phyloP scores from a whole-genome alignment of 2,329 filamentous ascomycete species.

The Lasiodiplodia gonubiensis region DNA sequence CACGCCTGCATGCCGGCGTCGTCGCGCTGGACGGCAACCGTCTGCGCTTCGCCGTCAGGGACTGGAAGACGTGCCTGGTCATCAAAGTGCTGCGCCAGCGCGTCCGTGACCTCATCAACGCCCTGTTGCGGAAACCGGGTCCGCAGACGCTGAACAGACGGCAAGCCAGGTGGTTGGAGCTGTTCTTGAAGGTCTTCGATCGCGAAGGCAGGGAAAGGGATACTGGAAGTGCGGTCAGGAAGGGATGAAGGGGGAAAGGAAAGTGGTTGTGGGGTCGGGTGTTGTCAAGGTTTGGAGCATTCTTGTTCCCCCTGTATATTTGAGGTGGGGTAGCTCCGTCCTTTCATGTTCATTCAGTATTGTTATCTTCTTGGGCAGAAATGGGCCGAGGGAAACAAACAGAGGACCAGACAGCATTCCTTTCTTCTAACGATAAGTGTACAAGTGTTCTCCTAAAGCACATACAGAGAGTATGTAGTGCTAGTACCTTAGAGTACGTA shows the following conservation, averaged over 20 bases:
- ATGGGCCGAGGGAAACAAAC: not conserved
- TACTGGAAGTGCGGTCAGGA: slow-evolving; percentile 3
- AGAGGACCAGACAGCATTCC: not conserved
- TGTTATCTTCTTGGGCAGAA: too few species aligned
- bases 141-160: slow-evolving; percentile 44
- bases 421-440: not conserved
- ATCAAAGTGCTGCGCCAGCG: slow-evolving; percentile 78
- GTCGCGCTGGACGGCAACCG: slow-evolving; percentile 87
- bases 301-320: too few species aligned
- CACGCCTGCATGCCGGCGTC: slow-evolving; percentile 88
- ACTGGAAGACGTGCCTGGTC: slow-evolving; percentile 92
- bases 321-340: too few species aligned
- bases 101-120: slow-evolving; percentile 75
- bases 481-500: not conserved
- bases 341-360: too few species aligned
- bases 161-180: slow-evolving; percentile 51
- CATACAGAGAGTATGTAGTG: not conserved
- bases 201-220: slow-evolving; percentile 14
- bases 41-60: slow-evolving; percentile 78
- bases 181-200: slow-evolving; percentile 27
- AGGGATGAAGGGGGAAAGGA: slow-evolving; percentile 2
- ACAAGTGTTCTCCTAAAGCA: not conserved
- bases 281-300: not conserved
- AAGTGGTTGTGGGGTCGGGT: not conserved
- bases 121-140: slow-evolving; percentile 66